These are phyloP conservation scores for Cetraspora pellucida DNA, from an alignment of 192 early-diverging fungal genomes.

Conservation along the genomic window DNA sequence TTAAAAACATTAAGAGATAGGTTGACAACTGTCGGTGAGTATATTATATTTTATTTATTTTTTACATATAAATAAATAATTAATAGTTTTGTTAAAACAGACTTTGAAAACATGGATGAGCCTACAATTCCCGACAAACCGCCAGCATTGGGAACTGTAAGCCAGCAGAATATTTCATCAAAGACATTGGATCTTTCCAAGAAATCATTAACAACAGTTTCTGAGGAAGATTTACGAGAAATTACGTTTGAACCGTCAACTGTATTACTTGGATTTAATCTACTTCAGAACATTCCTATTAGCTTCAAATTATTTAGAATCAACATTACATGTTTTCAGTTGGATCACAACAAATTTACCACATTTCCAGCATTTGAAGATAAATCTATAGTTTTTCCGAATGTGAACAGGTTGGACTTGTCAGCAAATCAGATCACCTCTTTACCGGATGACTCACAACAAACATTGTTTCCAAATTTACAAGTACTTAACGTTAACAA, in stretches of 20 bases:
- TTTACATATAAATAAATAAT: not conserved
- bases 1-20: conserved; percentile 49
- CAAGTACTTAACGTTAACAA: conserved; percentile 44
- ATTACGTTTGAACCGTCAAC: conserved; percentile 37
- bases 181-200: conserved; percentile 48
- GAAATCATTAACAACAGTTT: conserved; percentile 41
- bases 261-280: conserved; percentile 40
- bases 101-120: conserved; percentile 37
- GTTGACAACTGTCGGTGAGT: conserved; percentile 36
- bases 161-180: conserved; percentile 23
- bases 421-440: conserved; percentile 50
- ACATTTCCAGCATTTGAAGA: conserved; percentile 42
- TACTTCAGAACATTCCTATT: conserved; percentile 37
- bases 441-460: conserved; percentile 32
- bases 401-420: conserved; percentile 46
- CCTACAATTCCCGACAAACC: conserved; percentile 28
- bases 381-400: conserved; percentile 39
- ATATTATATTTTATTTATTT: not conserved
- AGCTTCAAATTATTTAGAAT: conserved; percentile 34
- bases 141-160: conserved; percentile 3
- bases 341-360: conserved; percentile 55
- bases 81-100: conserved; percentile 2
- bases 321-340: conserved; percentile 43
- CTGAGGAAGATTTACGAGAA: conserved; percentile 37
- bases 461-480: conserved; percentile 48